phyloP scores from a whole-genome alignment of 176 grass and related monocot genomes.

The Poa annua region DNA sequence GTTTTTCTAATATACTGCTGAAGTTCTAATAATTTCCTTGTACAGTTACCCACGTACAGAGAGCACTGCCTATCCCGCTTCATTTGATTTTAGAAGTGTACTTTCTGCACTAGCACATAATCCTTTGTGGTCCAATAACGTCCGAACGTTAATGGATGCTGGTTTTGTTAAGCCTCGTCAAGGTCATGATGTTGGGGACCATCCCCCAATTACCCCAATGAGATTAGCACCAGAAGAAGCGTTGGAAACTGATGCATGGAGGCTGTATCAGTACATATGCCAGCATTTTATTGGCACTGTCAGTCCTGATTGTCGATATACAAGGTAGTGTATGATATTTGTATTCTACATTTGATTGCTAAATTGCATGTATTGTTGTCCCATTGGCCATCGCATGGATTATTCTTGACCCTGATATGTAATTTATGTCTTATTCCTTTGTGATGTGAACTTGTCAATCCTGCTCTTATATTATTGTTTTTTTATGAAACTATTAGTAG shows the following conservation, averaged over 20 bases:
- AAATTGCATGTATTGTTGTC: conserved; percentile 11
- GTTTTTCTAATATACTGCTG: conserved; percentile 9
- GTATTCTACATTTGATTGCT: conserved; percentile 1
- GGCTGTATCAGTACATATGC: conserved; percentile 92
- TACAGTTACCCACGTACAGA: conserved; percentile 96
- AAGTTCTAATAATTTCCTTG: conserved; percentile 42
- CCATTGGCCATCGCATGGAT: conserved; percentile 14
- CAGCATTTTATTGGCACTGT: conserved; percentile 93
- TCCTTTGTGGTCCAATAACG: conserved; percentile 77
- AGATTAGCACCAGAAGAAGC: conserved; percentile 76
- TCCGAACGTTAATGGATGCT: conserved; percentile 66
- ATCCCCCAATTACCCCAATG: conserved; percentile 98
- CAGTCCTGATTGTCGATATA: conserved; percentile 88
- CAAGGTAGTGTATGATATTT: conserved; percentile 53
- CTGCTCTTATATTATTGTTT: not conserved
- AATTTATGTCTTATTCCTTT: conserved; percentile 15
- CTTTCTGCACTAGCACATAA: conserved; percentile 70
- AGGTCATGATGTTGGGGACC: conserved; percentile 92
- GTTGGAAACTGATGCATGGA: conserved; percentile 91
- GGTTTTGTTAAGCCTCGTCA: conserved; percentile 78
- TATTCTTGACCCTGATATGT: not conserved
- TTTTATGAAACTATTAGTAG: conserved; percentile 1
- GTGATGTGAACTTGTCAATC: conserved; percentile 13
- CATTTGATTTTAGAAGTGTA: conserved; percentile 88
- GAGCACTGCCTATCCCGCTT: conserved; percentile 87